Evolutionary conservation across 163 green algal species (phyloP).

Genomic region (Chlamydomonas reinhardtii): DNA sequence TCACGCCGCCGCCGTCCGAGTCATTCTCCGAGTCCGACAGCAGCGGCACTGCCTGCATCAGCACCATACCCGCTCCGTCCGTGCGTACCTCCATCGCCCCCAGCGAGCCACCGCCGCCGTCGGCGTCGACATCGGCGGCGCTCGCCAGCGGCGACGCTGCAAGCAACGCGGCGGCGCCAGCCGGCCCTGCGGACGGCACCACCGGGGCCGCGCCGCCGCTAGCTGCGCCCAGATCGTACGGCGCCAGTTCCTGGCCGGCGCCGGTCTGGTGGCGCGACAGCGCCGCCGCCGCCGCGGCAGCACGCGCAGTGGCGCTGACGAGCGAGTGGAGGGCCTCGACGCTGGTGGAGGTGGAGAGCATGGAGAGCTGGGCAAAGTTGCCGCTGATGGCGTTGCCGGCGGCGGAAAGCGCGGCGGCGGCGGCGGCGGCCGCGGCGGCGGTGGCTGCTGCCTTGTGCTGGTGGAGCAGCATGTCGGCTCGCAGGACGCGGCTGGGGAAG

Average conservation of each 20-base stretch:
- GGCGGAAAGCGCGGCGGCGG: neutral
- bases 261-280: too few relatives aligned
- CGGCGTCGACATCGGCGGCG: neutral
- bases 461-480: neutral
- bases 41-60: conserved; percentile 16
- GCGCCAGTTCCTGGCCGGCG: too few relatives aligned
- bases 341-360: too few relatives aligned
- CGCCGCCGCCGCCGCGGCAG: neutral
- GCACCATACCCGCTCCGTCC: neutral
- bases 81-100: neutral
- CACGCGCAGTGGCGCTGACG: too few relatives aligned
- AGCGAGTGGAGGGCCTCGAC: too few relatives aligned
- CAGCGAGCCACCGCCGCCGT: neutral
- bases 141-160: neutral
- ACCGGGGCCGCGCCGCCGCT: too few relatives aligned
- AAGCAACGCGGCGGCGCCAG: too few relatives aligned
- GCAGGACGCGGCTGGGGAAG: neutral
- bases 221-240: too few relatives aligned
- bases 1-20: too few relatives aligned
- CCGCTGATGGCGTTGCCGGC: too few relatives aligned
- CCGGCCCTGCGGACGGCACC: too few relatives aligned
- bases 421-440: neutral
- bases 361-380: too few relatives aligned
- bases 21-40: neutral
- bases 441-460: neutral